Conservation (phyloP, 441 rosid genomes). For the Erysimum pusillum region DNA sequence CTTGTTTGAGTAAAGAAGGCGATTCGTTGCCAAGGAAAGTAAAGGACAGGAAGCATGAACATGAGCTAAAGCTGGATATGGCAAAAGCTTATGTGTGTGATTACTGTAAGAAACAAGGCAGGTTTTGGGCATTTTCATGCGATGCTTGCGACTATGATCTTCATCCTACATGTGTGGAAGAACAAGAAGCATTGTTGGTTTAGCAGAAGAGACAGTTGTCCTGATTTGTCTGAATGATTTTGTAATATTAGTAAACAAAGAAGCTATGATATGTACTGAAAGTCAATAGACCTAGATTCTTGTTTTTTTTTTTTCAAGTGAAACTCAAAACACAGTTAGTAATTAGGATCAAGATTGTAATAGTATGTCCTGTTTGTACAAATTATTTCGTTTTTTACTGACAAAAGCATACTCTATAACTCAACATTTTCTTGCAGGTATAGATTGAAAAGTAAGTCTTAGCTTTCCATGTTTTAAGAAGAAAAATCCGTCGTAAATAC, state of each 20-base stretch:
- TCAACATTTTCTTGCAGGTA: background rate
- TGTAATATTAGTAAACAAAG: conserved; percentile 21
- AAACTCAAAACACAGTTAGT: background rate
- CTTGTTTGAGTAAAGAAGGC: conserved; percentile 66
- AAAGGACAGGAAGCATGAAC: conserved; percentile 72
- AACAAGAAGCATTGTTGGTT: conserved; percentile 40
- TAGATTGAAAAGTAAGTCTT: background rate
- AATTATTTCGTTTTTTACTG: background rate
- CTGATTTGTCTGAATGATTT: conserved; percentile 29
- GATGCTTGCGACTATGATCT: conserved; percentile 79
- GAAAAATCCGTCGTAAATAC: too few relatives aligned
- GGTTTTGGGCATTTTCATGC: conserved; percentile 87
- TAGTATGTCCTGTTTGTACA: background rate
- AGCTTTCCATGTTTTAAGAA: background rate
- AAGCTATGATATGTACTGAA: conserved; percentile 27
- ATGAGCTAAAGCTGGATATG: conserved; percentile 76
- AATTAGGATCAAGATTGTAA: conserved; percentile 17
- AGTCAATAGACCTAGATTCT: background rate
- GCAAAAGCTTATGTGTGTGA: conserved; percentile 85
- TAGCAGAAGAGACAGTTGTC: conserved; percentile 14
- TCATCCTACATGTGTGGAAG: conserved; percentile 72
- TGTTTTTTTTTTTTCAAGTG: background rate
- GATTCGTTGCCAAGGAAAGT: conserved; percentile 65
- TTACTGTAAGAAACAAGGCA: conserved; percentile 66
- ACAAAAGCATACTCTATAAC: background rate